Evolutionary conservation across 805 yeast genomes (phyloP).

Genomic region (Starmerella cellae): DNA sequence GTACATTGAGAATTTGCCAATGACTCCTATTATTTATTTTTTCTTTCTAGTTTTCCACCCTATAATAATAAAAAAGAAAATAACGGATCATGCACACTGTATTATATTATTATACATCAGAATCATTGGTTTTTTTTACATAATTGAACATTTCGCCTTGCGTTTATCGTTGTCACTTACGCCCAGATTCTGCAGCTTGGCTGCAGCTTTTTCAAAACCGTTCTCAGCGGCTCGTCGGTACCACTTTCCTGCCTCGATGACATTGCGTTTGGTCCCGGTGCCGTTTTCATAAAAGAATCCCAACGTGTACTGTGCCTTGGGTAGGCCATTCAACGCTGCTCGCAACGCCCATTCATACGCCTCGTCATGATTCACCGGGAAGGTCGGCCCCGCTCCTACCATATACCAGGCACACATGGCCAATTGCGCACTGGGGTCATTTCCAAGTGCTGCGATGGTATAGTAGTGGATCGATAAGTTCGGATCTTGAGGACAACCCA

Average conservation of each 20-base stretch:
- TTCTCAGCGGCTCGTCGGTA: constrained; percentile 56
- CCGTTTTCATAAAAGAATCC: constrained; percentile 81
- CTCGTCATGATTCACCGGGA: constrained; percentile 65
- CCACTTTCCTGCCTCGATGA: constrained; percentile 55
- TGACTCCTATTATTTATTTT: too few relatives aligned
- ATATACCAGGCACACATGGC: constrained; percentile 95
- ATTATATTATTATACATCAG: too few relatives aligned
- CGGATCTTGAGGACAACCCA: constrained; percentile 58
- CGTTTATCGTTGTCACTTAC: constrained; percentile 24
- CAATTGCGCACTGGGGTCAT: constrained; percentile 81
- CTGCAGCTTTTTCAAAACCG: constrained; percentile 40
- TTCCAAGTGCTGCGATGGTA: constrained; percentile 77
- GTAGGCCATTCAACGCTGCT: constrained; percentile 61
- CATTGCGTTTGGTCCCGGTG: constrained; percentile 59
- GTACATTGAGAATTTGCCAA: too few relatives aligned
- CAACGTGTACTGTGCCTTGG: constrained; percentile 75
- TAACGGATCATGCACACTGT: too few relatives aligned
- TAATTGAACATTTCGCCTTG: constrained; percentile 32
- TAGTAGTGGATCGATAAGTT: constrained; percentile 82
- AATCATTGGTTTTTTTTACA: too few relatives aligned
- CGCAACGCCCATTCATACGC: constrained; percentile 90
- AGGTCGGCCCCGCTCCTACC: constrained; percentile 75
- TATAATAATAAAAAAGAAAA: too few relatives aligned
- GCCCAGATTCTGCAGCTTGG: constrained; percentile 21
- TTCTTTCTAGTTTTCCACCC: too few relatives aligned